Conservation (phyloP, 805 yeast genomes). For the Candida sithepensis region DNA sequence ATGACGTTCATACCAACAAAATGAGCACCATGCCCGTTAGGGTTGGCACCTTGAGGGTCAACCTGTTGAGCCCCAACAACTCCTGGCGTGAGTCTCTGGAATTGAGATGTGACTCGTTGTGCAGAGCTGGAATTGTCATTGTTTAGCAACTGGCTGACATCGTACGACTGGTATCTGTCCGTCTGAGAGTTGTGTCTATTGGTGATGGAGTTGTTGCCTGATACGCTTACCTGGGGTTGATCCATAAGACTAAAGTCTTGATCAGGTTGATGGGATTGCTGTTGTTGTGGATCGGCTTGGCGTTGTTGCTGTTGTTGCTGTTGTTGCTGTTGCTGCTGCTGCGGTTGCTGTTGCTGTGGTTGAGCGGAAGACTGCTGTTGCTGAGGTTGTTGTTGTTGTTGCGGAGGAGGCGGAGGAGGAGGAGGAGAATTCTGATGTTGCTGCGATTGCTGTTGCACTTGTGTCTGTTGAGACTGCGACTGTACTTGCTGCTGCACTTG, state of each 20-base stretch:
- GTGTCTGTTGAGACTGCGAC: neutral
- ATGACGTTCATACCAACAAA: neutral
- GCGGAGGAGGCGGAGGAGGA: constrained; percentile 1
- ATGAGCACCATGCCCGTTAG: neutral
- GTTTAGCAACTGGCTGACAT: constrained; percentile 13
- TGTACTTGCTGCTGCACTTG: constrained; percentile 5
- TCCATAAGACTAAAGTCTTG: neutral
- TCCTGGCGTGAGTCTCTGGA: constrained; percentile 3
- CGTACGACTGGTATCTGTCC: constrained; percentile 17
- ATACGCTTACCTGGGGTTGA: neutral
- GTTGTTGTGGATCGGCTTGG: neutral
- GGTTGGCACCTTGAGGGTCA: neutral
- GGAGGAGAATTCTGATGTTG: constrained; percentile 4
- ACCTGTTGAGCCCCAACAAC: neutral
- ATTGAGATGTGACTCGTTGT: constrained; percentile 3
- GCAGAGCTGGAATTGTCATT: neutral
- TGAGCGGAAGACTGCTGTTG: too few relatives aligned
- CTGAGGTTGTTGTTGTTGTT: neutral
- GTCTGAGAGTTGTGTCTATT: constrained; percentile 3
- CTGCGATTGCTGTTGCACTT: constrained; percentile 4
- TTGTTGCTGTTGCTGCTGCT: neutral
- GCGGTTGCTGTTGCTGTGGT: neutral
- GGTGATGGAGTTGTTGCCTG: neutral
- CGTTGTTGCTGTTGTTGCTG: constrained; percentile 1
- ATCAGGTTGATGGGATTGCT: neutral